These are phyloP conservation scores for Dendrostoma leiphaemia DNA, from an alignment of 2,329 filamentous ascomycete genomes.

Conservation along the genomic window DNA sequence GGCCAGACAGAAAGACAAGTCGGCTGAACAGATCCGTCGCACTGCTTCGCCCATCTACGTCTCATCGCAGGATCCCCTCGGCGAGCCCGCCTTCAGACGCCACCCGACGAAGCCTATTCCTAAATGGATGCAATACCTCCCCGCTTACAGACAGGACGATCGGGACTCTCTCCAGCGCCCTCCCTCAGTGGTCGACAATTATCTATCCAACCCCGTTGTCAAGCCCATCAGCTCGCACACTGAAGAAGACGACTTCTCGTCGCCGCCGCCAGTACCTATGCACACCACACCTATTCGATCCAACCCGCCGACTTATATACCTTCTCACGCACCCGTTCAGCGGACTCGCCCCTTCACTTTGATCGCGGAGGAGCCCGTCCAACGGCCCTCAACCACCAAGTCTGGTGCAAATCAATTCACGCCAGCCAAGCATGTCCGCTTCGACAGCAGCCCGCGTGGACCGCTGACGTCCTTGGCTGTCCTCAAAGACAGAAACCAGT, in stretches of 20 bases:
- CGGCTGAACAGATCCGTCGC: not conserved
- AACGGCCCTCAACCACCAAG: slow-evolving; percentile 4
- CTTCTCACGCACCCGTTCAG: not conserved
- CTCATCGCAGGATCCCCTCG: slow-evolving; percentile 47
- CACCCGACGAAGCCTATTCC: slow-evolving; percentile 52
- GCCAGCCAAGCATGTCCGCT: slow-evolving; percentile 12
- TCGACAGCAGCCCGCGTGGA: not conserved
- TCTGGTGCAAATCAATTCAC: not conserved
- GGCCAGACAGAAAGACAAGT: slow-evolving; percentile 19
- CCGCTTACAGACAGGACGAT: slow-evolving; percentile 15
- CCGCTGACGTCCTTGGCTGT: not conserved
- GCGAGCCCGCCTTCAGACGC: slow-evolving; percentile 44
- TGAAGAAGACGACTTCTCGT: not conserved
- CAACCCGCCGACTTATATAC: not conserved
- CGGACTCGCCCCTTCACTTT: slow-evolving; percentile 10
- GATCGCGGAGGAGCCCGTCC: slow-evolving; percentile 16
- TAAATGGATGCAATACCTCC: slow-evolving; percentile 39
- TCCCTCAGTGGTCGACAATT: slow-evolving; percentile 11
- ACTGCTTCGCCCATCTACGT: slow-evolving; percentile 43
- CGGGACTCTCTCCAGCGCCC: not conserved
- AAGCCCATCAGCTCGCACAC: not conserved
- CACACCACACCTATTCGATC: not conserved
- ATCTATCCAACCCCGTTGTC: slow-evolving; percentile 6
- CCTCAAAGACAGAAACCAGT: not conserved
- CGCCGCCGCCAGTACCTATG: slow-evolving; percentile 5